Conservation (phyloP, 2,329 filamentous ascomycete species). For the Epichloe brachyelytri region DNA sequence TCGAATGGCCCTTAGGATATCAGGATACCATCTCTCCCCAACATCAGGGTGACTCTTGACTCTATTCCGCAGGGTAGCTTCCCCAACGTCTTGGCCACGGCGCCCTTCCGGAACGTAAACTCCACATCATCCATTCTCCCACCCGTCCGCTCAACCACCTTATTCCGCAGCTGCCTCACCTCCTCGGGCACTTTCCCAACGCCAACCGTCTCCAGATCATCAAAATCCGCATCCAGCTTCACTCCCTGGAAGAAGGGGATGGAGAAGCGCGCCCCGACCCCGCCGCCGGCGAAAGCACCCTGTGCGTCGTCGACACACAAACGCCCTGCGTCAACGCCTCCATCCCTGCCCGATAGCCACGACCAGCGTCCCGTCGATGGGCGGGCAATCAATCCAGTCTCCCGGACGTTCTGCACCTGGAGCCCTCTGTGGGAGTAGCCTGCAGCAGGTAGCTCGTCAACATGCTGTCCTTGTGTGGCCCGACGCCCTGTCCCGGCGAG, state of each 20-base stretch:
- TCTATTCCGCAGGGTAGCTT: constrained; percentile 73
- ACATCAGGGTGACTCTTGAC: constrained; percentile 83
- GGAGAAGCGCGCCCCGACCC: constrained; percentile 59
- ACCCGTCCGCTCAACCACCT: constrained; percentile 42
- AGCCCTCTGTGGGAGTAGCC: constrained; percentile 62
- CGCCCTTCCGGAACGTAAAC: constrained; percentile 68
- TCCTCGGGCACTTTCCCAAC: constrained; percentile 46
- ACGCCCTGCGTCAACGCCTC: constrained; percentile 77
- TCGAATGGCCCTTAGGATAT: constrained; percentile 43
- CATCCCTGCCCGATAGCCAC: constrained; percentile 77
- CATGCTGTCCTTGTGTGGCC: constrained; percentile 79
- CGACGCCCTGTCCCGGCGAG: constrained; percentile 45
- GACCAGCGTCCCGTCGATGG: constrained; percentile 63
- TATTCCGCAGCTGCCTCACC: constrained; percentile 47
- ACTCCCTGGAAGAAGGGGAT: constrained; percentile 87
- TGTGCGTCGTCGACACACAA: constrained; percentile 69
- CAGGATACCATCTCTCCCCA: constrained; percentile 67
- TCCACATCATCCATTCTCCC: constrained; percentile 63
- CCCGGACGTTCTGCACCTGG: constrained; percentile 69
- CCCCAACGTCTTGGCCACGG: constrained; percentile 54
- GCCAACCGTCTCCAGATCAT: constrained; percentile 54
- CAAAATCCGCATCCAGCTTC: constrained; percentile 64
- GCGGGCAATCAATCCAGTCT: constrained; percentile 72
- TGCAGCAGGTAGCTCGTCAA: constrained; percentile 71
- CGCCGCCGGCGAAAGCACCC: constrained; percentile 60